Conservation (phyloP, 768 basidiomycete genomes). For the Boletus subcaerulescens region DNA sequence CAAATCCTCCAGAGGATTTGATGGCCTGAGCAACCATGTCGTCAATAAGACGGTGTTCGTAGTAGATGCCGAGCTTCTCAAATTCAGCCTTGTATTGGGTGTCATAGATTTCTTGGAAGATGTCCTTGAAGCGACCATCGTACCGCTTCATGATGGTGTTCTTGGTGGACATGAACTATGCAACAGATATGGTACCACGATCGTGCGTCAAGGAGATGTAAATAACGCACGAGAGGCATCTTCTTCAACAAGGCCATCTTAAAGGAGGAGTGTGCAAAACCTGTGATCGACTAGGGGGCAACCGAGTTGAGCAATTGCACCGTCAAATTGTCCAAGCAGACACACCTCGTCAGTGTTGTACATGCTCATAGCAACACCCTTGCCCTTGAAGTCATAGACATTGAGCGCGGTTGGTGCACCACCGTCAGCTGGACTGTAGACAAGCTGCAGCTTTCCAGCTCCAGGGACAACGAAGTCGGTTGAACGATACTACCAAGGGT, state of each 20-base stretch:
- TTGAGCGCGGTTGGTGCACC: conserved; percentile 63
- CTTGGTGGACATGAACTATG: conserved; percentile 94
- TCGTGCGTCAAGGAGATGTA: conserved; percentile 8
- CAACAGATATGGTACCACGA: background rate
- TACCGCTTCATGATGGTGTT: conserved; percentile 98
- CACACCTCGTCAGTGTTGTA: conserved; percentile 94
- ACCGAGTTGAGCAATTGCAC: background rate
- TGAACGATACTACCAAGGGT: conserved; percentile 70
- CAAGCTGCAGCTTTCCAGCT: conserved; percentile 89
- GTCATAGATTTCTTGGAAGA: conserved; percentile 96
- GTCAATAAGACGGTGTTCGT: conserved; percentile 96
- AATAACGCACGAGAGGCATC: conserved; percentile 59
- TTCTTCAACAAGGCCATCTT: conserved; percentile 89
- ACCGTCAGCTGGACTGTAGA: conserved; percentile 83
- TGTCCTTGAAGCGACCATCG: conserved; percentile 98
- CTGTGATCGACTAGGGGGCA: conserved; percentile 68
- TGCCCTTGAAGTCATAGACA: conserved; percentile 92
- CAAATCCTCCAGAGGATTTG: conserved; percentile 94
- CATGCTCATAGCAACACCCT: conserved; percentile 95
- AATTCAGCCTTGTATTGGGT: conserved; percentile 69
- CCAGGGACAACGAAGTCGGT: conserved; percentile 92
- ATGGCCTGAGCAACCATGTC: conserved; percentile 98
- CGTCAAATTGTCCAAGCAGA: background rate
- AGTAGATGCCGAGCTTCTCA: conserved; percentile 72
- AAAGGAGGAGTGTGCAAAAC: conserved; percentile 97